Conservation (phyloP, 352 stramenopile genomes). For the Globisporangium lucens region DNA sequence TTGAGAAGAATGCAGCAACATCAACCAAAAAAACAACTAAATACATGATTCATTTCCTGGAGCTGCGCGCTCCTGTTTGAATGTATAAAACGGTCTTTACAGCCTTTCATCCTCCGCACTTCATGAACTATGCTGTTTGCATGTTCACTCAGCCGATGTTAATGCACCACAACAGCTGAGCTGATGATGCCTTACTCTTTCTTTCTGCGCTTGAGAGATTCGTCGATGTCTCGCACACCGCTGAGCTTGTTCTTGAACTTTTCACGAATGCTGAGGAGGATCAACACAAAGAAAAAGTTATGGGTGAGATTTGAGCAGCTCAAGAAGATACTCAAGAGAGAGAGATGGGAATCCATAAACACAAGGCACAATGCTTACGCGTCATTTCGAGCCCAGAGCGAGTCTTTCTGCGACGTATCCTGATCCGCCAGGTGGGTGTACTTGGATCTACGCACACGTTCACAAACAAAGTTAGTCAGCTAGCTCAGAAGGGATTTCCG, state of each 20-base stretch:
- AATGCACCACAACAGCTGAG: too few species aligned
- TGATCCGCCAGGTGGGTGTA: slow-evolving; percentile 98
- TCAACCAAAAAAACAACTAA: slow-evolving; percentile 10
- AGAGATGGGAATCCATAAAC: not conserved
- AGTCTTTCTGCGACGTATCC: slow-evolving; percentile 91
- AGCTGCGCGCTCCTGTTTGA: not conserved
- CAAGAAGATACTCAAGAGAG: not conserved
- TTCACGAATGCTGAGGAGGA: slow-evolving; percentile 54
- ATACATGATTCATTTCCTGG: slow-evolving; percentile 9
- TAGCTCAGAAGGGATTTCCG: not conserved
- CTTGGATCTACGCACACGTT: slow-evolving; percentile 74
- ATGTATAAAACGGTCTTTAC: slow-evolving; percentile 4
- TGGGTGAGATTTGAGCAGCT: not conserved
- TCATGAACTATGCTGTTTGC: not conserved
- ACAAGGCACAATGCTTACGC: slow-evolving; percentile 24
- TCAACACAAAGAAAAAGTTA: not conserved
- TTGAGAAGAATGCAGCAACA: slow-evolving; percentile 4
- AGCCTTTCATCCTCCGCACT: too few species aligned
- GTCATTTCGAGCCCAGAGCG: slow-evolving; percentile 74
- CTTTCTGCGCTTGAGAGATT: slow-evolving; percentile 52
- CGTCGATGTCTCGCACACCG: slow-evolving; percentile 70
- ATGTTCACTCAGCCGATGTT: not conserved
- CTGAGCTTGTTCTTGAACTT: slow-evolving; percentile 76
- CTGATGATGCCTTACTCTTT: slow-evolving; percentile 39
- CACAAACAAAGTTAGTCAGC: not conserved